A percentile compares a stretch with the other conserved stretches of the same genome.
Conservation (phyloP, 1,284 basidiomycete genomes). For the Megacollybia platyphylla region DNA sequence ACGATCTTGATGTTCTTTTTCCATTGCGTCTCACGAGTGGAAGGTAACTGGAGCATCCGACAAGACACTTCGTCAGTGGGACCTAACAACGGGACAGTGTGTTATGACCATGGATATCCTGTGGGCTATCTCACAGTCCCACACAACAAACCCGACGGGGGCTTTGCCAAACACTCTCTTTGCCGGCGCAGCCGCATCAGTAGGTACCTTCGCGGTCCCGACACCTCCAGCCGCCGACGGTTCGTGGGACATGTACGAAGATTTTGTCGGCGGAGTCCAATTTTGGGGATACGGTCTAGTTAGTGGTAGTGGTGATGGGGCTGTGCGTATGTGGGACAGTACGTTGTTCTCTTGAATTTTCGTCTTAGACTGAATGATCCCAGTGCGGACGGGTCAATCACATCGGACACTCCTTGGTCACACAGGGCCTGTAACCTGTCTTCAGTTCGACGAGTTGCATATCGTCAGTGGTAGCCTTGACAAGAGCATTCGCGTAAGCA, state of each 20-base stretch:
- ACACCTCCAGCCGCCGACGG: conserved; percentile 85
- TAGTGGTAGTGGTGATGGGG: conserved; percentile 93
- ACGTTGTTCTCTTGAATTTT: conserved; percentile 18
- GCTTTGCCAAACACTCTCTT: conserved; percentile 33
- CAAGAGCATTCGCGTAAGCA: conserved; percentile 77
- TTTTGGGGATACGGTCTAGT: conserved; percentile 99
- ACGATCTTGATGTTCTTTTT: conserved; percentile 2
- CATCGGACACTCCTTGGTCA: conserved; percentile 92
- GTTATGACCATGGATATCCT: conserved; percentile 99
- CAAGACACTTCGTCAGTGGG: conserved; percentile 98
- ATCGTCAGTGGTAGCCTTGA: conserved; percentile 89
- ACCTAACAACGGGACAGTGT: conserved; percentile 93
- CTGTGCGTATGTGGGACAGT: conserved; percentile 99
- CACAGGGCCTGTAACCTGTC: conserved; percentile 84
- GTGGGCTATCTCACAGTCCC: conserved; percentile 95
- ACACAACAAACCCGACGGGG: conserved; percentile 29
- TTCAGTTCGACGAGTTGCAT: conserved; percentile 96
- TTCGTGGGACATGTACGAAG: conserved; percentile 90
- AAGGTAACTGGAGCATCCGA: conserved; percentile 95
- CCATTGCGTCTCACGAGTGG: neutral
- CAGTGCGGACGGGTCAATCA: conserved; percentile 96
- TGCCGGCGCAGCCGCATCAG: conserved; percentile 40
- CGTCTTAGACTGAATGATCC: neutral
- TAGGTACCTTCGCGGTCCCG: conserved; percentile 66
- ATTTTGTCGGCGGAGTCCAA: conserved; percentile 95